These are phyloP conservation scores for Eutrema japonicum DNA, from an alignment of 345 rosid species.

Conservation along the genomic window DNA sequence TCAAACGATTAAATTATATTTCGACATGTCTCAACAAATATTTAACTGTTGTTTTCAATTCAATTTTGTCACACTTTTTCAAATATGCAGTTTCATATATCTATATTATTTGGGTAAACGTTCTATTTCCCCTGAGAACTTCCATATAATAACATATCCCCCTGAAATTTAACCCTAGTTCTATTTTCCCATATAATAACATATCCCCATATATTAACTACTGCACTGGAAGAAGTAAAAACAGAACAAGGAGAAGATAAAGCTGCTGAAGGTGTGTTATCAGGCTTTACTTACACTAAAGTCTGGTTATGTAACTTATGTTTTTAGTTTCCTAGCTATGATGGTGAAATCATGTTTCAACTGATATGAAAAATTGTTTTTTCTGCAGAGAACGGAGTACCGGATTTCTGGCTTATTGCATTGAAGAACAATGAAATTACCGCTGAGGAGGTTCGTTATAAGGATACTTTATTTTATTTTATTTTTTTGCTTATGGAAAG, in stretches of 20 bases:
- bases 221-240: background rate
- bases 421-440: slow-evolving; percentile 93
- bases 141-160: too few species aligned
- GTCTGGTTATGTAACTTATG: background rate
- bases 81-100: too few species aligned
- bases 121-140: too few species aligned
- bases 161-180: too few species aligned
- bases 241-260: slow-evolving; percentile 60
- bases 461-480: background rate
- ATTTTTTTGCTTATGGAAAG: background rate
- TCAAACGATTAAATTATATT: too few species aligned
- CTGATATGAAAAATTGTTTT: slow-evolving; percentile 26
- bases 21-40: too few species aligned
- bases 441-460: slow-evolving; percentile 70
- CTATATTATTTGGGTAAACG: too few species aligned
- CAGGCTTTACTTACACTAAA: background rate
- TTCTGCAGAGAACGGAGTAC: slow-evolving; percentile 88
- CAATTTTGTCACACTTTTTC: too few species aligned
- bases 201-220: too few species aligned
- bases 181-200: too few species aligned
- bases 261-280: slow-evolving; percentile 56
- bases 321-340: background rate
- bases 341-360: slow-evolving; percentile 7
- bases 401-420: slow-evolving; percentile 89
- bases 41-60: too few species aligned